A percentile compares a stretch with the other conserved stretches of the same genome.
These are phyloP conservation scores for Malus hybrid DNA, from an alignment of 331 rosid species.

Conservation along the genomic window DNA sequence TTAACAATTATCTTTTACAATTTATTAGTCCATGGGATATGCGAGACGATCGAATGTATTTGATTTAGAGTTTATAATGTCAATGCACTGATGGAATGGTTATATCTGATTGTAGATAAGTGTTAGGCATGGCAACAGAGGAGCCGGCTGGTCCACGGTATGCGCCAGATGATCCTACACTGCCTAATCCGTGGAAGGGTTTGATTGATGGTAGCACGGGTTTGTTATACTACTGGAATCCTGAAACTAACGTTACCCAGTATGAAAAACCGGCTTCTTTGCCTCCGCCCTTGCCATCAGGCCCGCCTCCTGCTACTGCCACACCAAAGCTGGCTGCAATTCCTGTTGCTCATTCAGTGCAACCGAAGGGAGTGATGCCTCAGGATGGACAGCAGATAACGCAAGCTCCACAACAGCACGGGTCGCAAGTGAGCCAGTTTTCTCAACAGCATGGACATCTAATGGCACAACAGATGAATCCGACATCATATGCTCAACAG, in stretches of 20 bases:
- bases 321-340: constrained; percentile 54
- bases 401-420: constrained; percentile 42
- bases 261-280: constrained; percentile 65
- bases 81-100: neutral
- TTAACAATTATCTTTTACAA: neutral
- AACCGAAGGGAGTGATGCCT: constrained; percentile 25
- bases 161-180: constrained; percentile 93
- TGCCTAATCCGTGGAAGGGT: constrained; percentile 95
- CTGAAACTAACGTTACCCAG: constrained; percentile 86
- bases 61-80: neutral
- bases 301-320: constrained; percentile 35
- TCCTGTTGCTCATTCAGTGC: constrained; percentile 37
- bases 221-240: constrained; percentile 82
- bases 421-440: constrained; percentile 41
- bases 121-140: constrained; percentile 51
- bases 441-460: constrained; percentile 61
- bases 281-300: constrained; percentile 46
- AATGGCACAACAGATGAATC: constrained; percentile 41
- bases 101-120: neutral
- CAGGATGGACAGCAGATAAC: constrained; percentile 54
- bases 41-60: neutral
- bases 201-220: constrained; percentile 90
- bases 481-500: constrained; percentile 38
- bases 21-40: neutral
- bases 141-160: constrained; percentile 79